Base-by-base conservation (phyloP, 139 green algal genomes). In the Nannochloris sp. region DNA sequence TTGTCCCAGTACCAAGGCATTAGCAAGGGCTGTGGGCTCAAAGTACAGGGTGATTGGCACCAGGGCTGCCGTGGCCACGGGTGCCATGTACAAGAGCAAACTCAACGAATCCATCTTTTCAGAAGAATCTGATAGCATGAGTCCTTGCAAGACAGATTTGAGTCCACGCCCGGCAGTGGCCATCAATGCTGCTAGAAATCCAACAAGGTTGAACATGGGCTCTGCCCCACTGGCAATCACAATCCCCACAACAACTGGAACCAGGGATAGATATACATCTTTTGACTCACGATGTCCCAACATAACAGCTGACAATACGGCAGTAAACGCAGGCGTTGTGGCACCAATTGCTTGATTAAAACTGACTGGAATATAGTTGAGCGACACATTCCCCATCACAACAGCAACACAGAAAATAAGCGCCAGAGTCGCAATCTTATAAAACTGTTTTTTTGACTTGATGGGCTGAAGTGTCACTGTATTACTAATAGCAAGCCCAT, bases 281-380 rank as follows among this genome's bases (percentile, higher is more conserved):
- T 28, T 43, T 4, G 36, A 65, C 68, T 97, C 89, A 1, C 69
- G 55, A 16, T 79, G 72, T 20, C 55, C 46, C 26, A 79, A 61
- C 55, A 96, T 73, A 0, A 82, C 2, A 26, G 76, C 75, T 3
- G 82, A 75, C 16, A 97, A 76, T 12, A 87, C 55, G 6, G 92
- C 92, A 6, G 92, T 98, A 73, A 97, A 96, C 65, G 91, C 90
- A 3, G 92, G 92, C 4, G 92, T 97, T 2, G 89, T 97, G 11
- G 91, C 83, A 0, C 92, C 92, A 51, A 96, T 83, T 1, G 87
- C 90, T 73, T 98, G 91, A 70, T 88, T 96, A 81, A 98, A 98
- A 6, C 81, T 92, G 5, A 96, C 87, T 13, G 88, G 88, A 49
- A 95, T 85, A 67, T 81, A 91, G n/a, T 67, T 78, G 11, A 98